Evolutionary conservation across 352 stramenopile genomes (phyloP).

Genomic region (Phytophthora ohioensis): DNA sequence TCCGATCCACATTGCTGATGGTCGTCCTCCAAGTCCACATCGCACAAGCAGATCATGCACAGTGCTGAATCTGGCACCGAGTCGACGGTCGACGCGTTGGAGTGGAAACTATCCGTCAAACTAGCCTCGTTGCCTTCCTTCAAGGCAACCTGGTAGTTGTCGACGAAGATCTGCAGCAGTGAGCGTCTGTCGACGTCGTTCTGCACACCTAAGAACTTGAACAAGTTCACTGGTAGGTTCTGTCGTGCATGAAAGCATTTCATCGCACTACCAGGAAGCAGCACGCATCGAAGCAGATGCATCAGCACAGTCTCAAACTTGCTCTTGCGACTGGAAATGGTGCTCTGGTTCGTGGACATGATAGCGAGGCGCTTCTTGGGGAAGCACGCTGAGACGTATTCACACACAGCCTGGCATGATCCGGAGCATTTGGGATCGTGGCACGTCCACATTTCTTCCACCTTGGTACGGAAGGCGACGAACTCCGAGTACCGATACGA

Average conservation of each 20-base stretch:
- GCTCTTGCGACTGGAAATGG: slow-evolving; percentile 52
- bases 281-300: slow-evolving; percentile 69
- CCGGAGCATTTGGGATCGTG: slow-evolving; percentile 61
- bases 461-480: slow-evolving; percentile 51
- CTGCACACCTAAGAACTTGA: slow-evolving; percentile 68
- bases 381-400: slow-evolving; percentile 69
- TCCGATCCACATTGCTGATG: slow-evolving; percentile 33
- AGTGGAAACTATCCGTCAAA: slow-evolving; percentile 47
- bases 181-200: slow-evolving; percentile 60
- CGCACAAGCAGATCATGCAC: slow-evolving; percentile 64
- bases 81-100: slow-evolving; percentile 47
- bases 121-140: slow-evolving; percentile 28
- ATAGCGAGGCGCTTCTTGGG: slow-evolving; percentile 60
- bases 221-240: slow-evolving; percentile 58
- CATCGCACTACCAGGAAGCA: slow-evolving; percentile 75
- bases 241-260: slow-evolving; percentile 65
- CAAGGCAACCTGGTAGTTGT: slow-evolving; percentile 52
- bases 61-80: slow-evolving; percentile 42
- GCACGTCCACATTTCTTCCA: slow-evolving; percentile 68
- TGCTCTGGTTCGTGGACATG: slow-evolving; percentile 43
- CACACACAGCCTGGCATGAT: slow-evolving; percentile 74
- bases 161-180: slow-evolving; percentile 75
- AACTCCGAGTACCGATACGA: slow-evolving; percentile 78
- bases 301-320: slow-evolving; percentile 75
- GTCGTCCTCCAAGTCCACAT: slow-evolving; percentile 48